Percentiles rank a stretch among this genome's conserved stretches.
phyloP scores from a whole-genome alignment of 805 yeast species.

The Peterozyma toletana region DNA sequence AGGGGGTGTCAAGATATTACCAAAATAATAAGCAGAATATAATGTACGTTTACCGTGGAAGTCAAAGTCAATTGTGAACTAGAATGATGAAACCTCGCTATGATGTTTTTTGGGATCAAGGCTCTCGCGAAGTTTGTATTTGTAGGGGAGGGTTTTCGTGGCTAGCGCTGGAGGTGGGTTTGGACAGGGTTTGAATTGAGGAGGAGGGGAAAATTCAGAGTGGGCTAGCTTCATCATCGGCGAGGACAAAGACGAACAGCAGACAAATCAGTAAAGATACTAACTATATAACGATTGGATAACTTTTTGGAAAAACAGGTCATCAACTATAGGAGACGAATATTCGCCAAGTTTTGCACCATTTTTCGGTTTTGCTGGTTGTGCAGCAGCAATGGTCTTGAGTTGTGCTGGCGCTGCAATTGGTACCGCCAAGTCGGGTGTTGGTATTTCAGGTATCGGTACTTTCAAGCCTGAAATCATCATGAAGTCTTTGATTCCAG shows the following conservation, averaged over 20 bases:
- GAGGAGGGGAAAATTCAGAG: too few relatives aligned
- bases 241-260: not conserved
- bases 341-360: constrained; percentile 92
- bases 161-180: too few relatives aligned
- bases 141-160: too few relatives aligned
- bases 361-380: constrained; percentile 95
- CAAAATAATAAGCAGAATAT: too few relatives aligned
- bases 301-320: constrained; percentile 3
- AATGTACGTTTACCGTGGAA: too few relatives aligned
- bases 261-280: not conserved
- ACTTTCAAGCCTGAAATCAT: constrained; percentile 94
- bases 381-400: constrained; percentile 86
- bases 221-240: not conserved
- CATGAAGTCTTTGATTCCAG: constrained; percentile 94
- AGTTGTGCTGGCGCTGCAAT: constrained; percentile 98
- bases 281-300: too few relatives aligned
- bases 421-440: constrained; percentile 97
- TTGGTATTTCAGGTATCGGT: constrained; percentile 98
- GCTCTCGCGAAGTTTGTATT: too few relatives aligned
- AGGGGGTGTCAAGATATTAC: too few relatives aligned
- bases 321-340: constrained; percentile 35
- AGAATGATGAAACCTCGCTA: too few relatives aligned
- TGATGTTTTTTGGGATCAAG: too few relatives aligned
- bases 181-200: too few relatives aligned
- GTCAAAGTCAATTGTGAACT: too few relatives aligned